phyloP scores from a whole-genome alignment of 2,329 filamentous ascomycete genomes.

The Epichloe bromicola region DNA sequence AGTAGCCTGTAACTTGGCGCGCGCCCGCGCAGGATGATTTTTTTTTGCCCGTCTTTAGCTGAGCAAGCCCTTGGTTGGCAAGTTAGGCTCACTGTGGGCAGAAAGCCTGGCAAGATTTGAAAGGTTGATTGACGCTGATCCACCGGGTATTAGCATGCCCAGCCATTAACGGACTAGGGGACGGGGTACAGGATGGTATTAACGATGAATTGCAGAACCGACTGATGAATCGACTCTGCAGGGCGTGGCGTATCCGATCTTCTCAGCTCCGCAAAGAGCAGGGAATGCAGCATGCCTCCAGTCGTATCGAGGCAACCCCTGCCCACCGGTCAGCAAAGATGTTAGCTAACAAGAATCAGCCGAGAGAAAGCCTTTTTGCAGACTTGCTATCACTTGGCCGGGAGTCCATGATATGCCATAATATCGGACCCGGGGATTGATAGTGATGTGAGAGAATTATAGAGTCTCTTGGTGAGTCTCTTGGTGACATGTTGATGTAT shows the following conservation, averaged over 20 bases:
- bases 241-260: constrained; percentile 3
- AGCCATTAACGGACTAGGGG: background rate
- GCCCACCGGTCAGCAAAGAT: background rate
- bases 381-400: background rate
- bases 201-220: background rate
- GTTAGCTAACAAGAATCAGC: background rate
- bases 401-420: background rate
- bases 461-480: background rate
- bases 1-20: background rate
- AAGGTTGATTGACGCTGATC: background rate
- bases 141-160: background rate
- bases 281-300: background rate
- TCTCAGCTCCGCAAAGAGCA: constrained; percentile 2
- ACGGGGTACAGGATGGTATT: background rate
- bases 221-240: constrained; percentile 3
- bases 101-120: background rate
- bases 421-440: background rate
- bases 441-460: background rate
- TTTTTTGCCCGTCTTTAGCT: background rate
- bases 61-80: background rate
- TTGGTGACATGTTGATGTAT: no score
- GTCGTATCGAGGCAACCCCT: constrained; percentile 1
- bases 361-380: background rate
- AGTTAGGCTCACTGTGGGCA: background rate
- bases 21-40: background rate